phyloP scores from a whole-genome alignment of 1,284 basidiomycete genomes.

The Microbotryomycetes sp. region DNA sequence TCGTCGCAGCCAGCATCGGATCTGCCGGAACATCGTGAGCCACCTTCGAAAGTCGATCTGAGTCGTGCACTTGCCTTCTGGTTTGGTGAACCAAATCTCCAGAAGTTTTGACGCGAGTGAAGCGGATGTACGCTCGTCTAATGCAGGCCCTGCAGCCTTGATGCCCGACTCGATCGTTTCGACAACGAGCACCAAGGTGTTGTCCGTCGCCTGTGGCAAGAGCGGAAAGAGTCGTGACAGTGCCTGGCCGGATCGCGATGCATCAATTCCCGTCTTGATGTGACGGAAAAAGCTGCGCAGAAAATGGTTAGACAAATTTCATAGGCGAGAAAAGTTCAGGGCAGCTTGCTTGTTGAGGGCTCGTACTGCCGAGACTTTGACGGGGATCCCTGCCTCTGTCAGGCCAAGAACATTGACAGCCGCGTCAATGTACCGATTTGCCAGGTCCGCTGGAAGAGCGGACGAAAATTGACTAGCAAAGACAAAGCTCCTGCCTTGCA shows the following conservation, averaged over 20 bases:
- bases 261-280: constrained; percentile 48
- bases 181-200: constrained; percentile 81
- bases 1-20: constrained; percentile 76
- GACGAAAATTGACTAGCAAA: constrained; percentile 85
- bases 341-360: constrained; percentile 72
- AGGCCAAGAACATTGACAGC: constrained; percentile 79
- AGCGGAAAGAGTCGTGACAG: constrained; percentile 79
- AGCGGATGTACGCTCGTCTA: constrained; percentile 61
- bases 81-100: constrained; percentile 74
- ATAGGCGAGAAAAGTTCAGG: background rate
- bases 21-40: constrained; percentile 50
- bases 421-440: constrained; percentile 75
- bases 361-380: constrained; percentile 89
- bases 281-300: constrained; percentile 46
- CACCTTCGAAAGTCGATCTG: background rate
- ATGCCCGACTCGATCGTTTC: constrained; percentile 56
- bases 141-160: constrained; percentile 53
- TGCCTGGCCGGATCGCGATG: constrained; percentile 63
- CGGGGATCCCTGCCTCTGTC: constrained; percentile 60
- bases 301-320: too few species aligned
- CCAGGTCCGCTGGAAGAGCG: constrained; percentile 60
- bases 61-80: constrained; percentile 53
- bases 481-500: constrained; percentile 89
- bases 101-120: constrained; percentile 58
- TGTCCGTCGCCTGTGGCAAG: constrained; percentile 67